Evolutionary conservation across 192 early-diverging fungal genomes (phyloP).

Genomic region (Phlyctochytrium arcticum): DNA sequence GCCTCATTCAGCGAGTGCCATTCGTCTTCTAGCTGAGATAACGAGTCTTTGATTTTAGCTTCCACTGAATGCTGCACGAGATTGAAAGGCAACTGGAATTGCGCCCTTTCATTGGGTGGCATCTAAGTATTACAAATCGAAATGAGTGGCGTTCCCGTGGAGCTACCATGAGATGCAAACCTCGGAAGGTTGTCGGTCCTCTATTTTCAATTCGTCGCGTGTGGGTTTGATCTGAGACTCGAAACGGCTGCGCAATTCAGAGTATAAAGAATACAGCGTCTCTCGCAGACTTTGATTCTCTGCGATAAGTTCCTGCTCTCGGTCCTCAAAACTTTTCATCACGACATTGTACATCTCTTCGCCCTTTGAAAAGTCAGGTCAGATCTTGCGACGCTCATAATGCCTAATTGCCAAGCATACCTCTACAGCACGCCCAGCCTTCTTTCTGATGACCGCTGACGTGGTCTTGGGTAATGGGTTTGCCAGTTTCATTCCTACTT

Average conservation of each 20-base stretch:
- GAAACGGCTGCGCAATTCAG: constrained; percentile 7
- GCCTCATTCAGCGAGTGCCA: constrained; percentile 9
- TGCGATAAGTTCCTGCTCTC: constrained; percentile 34
- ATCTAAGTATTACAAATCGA: no score
- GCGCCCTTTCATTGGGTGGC: constrained; percentile 12
- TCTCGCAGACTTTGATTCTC: constrained; percentile 40
- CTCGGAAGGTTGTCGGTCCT: no score
- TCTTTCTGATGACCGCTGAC: background rate
- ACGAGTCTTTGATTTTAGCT: constrained; percentile 6
- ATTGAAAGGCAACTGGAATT: constrained; percentile 29
- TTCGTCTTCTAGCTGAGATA: constrained; percentile 18
- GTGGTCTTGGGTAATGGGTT: constrained; percentile 27
- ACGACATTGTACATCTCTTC: constrained; percentile 34
- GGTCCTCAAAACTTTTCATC: constrained; percentile 38
- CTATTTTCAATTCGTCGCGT: background rate
- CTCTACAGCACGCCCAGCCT: no score
- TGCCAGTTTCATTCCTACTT: constrained; percentile 14
- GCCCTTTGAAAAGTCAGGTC: background rate
- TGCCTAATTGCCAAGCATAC: background rate
- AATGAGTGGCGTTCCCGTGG: no score
- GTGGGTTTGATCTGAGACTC: background rate
- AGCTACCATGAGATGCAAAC: no score
- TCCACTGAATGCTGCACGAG: constrained; percentile 16
- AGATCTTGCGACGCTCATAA: no score
- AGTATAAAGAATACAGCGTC: constrained; percentile 29